These are phyloP conservation scores for Adansonia digitata DNA, from an alignment of 345 rosid genomes.

Conservation along the genomic window DNA sequence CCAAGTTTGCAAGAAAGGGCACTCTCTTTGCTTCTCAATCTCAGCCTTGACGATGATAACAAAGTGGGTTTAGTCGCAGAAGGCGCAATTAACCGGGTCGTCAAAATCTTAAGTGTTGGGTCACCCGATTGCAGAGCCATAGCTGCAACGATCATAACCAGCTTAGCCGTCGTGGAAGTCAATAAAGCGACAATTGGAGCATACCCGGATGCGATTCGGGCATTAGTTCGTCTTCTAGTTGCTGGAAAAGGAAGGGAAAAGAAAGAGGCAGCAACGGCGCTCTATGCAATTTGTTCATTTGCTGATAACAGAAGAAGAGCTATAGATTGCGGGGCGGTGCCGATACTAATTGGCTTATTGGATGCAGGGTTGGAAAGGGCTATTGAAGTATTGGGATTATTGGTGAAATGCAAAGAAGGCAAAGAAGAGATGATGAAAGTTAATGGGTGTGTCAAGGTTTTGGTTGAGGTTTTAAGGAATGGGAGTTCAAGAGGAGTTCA, in stretches of 20 bases:
- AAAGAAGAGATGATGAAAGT: slow-evolving; percentile 62
- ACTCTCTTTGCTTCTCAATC: slow-evolving; percentile 67
- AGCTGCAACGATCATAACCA: slow-evolving; percentile 78
- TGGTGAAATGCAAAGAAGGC: slow-evolving; percentile 86
- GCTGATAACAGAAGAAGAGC: slow-evolving; percentile 65
- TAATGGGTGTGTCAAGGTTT: slow-evolving; percentile 49
- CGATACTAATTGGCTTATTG: slow-evolving; percentile 46
- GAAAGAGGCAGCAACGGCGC: slow-evolving; percentile 89
- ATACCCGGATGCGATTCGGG: slow-evolving; percentile 58
- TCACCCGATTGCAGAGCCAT: slow-evolving; percentile 64
- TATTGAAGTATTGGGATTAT: slow-evolving; percentile 70
- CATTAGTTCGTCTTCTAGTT: slow-evolving; percentile 50
- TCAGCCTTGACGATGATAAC: slow-evolving; percentile 84
- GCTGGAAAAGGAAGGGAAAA: slow-evolving; percentile 64
- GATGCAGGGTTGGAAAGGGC: slow-evolving; percentile 77
- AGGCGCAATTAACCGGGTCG: slow-evolving; percentile 64
- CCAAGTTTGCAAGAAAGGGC: slow-evolving; percentile 55
- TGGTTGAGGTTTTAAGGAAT: slow-evolving; percentile 49
- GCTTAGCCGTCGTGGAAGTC: slow-evolving; percentile 88
- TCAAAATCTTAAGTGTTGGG: slow-evolving; percentile 47
- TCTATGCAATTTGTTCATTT: slow-evolving; percentile 69
- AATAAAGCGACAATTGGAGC: slow-evolving; percentile 87
- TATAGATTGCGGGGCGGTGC: slow-evolving; percentile 68
- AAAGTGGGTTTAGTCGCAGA: slow-evolving; percentile 96
- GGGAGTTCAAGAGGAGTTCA: slow-evolving; percentile 69